Percentiles rank a stretch among this genome's conserved stretches.
phyloP scores from a whole-genome alignment of 192 early-diverging fungal species.

The Jimgerdemannia flammicorona region DNA sequence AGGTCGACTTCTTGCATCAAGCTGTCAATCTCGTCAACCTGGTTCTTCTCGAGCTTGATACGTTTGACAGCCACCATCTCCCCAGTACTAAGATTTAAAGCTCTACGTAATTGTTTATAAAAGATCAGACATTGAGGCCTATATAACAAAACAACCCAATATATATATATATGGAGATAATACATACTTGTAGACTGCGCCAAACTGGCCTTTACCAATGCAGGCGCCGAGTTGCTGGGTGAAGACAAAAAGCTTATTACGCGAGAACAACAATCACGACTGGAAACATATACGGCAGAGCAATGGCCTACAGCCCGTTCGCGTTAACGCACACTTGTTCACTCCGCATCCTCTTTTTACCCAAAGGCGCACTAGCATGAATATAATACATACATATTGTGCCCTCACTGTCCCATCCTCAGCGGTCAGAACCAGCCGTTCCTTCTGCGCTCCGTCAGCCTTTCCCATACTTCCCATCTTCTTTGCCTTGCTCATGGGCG shows the following conservation, averaged over 20 bases:
- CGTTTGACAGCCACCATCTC: slow-evolving; percentile 88
- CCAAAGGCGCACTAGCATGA: neutral
- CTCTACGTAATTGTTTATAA: slow-evolving; percentile 34
- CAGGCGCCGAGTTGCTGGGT: slow-evolving; percentile 79
- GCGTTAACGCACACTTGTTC: no score
- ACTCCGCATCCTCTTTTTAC: slow-evolving; percentile 20
- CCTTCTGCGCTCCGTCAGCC: slow-evolving; percentile 13
- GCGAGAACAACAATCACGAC: no score
- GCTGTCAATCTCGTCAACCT: slow-evolving; percentile 62
- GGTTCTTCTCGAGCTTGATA: slow-evolving; percentile 69
- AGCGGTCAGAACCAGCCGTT: slow-evolving; percentile 21
- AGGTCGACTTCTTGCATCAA: slow-evolving; percentile 88
- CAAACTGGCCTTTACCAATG: slow-evolving; percentile 89
- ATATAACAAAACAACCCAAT: no score
- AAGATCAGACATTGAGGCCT: neutral
- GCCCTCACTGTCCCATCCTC: slow-evolving; percentile 36
- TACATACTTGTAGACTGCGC: slow-evolving; percentile 71
- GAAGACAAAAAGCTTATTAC: slow-evolving; percentile 19
- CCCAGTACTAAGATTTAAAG: slow-evolving; percentile 74
- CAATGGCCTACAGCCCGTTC: no score
- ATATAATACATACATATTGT: slow-evolving; percentile 38
- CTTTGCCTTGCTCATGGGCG: slow-evolving; percentile 14
- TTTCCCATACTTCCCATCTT: neutral
- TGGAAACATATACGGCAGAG: no score
- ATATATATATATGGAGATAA: no score